Evolutionary conservation across 345 rosid species (phyloP).

Genomic region (Combretum micranthum): DNA sequence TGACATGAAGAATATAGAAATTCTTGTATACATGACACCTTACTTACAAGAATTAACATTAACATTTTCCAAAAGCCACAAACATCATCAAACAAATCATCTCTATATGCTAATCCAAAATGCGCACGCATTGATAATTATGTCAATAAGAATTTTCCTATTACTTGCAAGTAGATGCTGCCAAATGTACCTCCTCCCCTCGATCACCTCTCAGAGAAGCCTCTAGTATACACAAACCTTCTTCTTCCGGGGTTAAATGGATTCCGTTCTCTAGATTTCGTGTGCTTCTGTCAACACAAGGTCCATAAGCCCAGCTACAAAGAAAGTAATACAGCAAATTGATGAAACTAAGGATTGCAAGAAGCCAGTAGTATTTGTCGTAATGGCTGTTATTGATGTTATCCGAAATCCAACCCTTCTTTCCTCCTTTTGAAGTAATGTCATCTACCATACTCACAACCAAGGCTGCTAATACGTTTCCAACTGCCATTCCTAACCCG

Average conservation of each 20-base stretch:
- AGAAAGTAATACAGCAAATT: slow-evolving; percentile 53
- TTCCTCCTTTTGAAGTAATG: slow-evolving; percentile 33
- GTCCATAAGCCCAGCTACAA: slow-evolving; percentile 78
- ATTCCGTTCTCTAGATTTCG: slow-evolving; percentile 28
- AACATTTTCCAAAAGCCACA: too few species aligned
- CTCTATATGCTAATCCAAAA: too few species aligned
- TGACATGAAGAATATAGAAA: too few species aligned
- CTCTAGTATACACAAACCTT: slow-evolving; percentile 3
- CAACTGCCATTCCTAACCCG: slow-evolving; percentile 58
- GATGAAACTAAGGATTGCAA: slow-evolving; percentile 41
- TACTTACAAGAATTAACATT: too few species aligned
- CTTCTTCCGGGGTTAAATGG: slow-evolving; percentile 14
- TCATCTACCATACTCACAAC: slow-evolving; percentile 31
- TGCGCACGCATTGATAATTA: too few species aligned
- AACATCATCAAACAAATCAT: too few species aligned
- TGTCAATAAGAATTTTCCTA: too few species aligned
- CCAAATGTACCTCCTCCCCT: slow-evolving; percentile 3
- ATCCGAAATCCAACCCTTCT: slow-evolving; percentile 65
- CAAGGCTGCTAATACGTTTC: slow-evolving; percentile 54
- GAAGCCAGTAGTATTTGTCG: slow-evolving; percentile 76
- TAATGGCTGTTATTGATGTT: slow-evolving; percentile 66
- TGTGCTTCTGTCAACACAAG: slow-evolving; percentile 28
- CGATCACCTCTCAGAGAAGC: slow-evolving; percentile 12
- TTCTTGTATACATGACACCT: too few species aligned
- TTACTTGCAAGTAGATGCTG: neutral